A percentile compares a stretch with the other conserved stretches of the same genome.
Conservation (phyloP, 805 yeast species). For the Hanseniaspora meyeri region DNA sequence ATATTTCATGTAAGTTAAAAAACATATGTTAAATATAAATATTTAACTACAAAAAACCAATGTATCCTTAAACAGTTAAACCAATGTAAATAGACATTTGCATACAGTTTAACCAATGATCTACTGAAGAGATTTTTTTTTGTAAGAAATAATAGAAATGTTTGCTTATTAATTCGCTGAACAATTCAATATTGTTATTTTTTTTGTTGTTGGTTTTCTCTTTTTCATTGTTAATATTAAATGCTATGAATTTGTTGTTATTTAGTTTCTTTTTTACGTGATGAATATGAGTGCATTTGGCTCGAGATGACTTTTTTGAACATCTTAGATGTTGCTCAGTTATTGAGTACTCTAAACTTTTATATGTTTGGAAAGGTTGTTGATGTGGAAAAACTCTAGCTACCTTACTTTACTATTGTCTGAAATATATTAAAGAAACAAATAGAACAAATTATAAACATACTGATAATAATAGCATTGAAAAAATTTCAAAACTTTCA, state of each 20-base stretch:
- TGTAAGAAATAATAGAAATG: neutral
- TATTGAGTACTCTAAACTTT: conserved; percentile 22
- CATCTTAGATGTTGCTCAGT: conserved; percentile 13
- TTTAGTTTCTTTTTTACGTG: conserved; percentile 32
- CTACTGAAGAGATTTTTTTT: neutral
- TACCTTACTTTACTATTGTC: conserved; percentile 66
- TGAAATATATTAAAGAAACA: conserved; percentile 29
- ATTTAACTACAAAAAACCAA: neutral
- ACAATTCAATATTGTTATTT: neutral
- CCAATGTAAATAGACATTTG: neutral
- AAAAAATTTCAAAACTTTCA: too few species aligned
- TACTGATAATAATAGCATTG: neutral
- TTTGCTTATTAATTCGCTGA: neutral
- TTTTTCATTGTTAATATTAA: neutral
- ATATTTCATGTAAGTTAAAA: neutral
- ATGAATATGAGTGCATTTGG: conserved; percentile 99
- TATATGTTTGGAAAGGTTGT: conserved; percentile 34
- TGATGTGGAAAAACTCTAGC: conserved; percentile 97
- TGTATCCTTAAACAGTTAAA: neutral
- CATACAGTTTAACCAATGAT: neutral
- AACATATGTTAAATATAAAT: too few species aligned
- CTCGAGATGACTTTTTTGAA: conserved; percentile 55
- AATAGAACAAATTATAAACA: neutral
- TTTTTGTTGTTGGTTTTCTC: neutral
- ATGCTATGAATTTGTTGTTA: neutral